Evolutionary conservation across 192 early-diverging fungal genomes (phyloP), one percentile per base, ranked within the genome.

Genomic region (Endogone sp.): DNA sequence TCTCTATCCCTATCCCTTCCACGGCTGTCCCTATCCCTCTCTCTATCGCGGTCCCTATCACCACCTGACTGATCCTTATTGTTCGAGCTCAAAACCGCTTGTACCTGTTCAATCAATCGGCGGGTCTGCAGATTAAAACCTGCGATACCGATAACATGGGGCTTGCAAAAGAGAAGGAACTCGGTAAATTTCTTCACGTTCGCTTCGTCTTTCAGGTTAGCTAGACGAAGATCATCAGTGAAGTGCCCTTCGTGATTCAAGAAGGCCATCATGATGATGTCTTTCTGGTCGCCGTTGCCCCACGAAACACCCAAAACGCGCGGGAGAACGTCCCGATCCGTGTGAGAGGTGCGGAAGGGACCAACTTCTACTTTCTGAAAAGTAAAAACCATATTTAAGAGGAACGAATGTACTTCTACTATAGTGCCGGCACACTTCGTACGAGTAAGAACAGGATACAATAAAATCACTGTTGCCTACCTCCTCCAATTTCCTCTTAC

Each of bases 111-210:
- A 25, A 92, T 76, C 65, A 98, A 77, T 30, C 89, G 82, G 28
- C 91, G 90, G 2, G 94, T 92, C 66, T 84, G 79, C 29, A 90
- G 77, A 29, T 82, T 90, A 69, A 89, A 92, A 6, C 94, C 95
- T 9, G 88, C 89, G 2, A 99, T 86, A 3, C 89, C 93, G 3
- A 97, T 81, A 22, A 95, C 90, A 49, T 94, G 89, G 11, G 92
- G 89, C 4, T 82, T 64, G 60, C 87, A 79, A 21, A 81, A 77
- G n/a, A 70, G 71, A 37, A 94, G 71, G 62, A 90, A 82, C 0
- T 84, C 85, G 0, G 80, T 31, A 20, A 97, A 80, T 30, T 73
- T 75, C 24, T 85, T 83, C 56, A 73, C 68, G 26, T 77, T 65
- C 22, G 73, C 62, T 49, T 71, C 73, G n/a, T 82, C 77, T 49